Evolutionary conservation across 352 stramenopile species (phyloP), one percentile per base, ranked within the genome.

Genomic region (Phytophthora citrophthora): DNA sequence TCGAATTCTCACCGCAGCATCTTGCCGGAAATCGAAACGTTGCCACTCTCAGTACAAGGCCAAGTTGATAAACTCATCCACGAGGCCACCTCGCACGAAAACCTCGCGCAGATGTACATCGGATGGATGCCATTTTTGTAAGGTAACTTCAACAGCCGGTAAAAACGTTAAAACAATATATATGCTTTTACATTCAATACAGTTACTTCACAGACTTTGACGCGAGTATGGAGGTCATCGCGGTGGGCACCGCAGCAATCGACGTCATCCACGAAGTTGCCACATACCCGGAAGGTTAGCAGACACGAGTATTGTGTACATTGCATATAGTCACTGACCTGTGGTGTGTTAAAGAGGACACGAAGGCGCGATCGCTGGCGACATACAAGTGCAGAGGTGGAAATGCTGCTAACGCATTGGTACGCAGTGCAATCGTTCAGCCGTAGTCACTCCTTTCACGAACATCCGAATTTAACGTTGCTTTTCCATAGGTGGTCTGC

Each of bases 31-130:
- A 90, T 78, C 36, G 90, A 97, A 34, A 88, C 91, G 3, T 71
- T 98, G n/a, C 90, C 94, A 15, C 78, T 98, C 10, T 98, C 91
- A 16, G 92, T 98, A 3, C 85, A 96, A 64, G 95, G 95, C 10
- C 93, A 98, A 79, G 93, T 97, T 15, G 89, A 98, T 57, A 95
- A 96, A 39, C 83, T 98, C 27, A 98, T 98, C 56, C 78, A 97
- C 31, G 95, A 98, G 62, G 93, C 95, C 12, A 98, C 91, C 0
- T 84, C 88, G 6, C 77, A 93, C 40, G 88, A 96, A 63, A 98
- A 98, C 56, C 83, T 98, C 32, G 89, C 90, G 26, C 89, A 97
- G 66, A 98, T 98, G 94, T 98, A 98, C 76, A 96, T 98, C 51
- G 95, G 95, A 11, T 98, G 93, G 94, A 98, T 97, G 91, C 93